These are phyloP conservation scores for Aspergillus funiculosus DNA, from an alignment of 495 filamentous ascomycete species.

Conservation along the genomic window DNA sequence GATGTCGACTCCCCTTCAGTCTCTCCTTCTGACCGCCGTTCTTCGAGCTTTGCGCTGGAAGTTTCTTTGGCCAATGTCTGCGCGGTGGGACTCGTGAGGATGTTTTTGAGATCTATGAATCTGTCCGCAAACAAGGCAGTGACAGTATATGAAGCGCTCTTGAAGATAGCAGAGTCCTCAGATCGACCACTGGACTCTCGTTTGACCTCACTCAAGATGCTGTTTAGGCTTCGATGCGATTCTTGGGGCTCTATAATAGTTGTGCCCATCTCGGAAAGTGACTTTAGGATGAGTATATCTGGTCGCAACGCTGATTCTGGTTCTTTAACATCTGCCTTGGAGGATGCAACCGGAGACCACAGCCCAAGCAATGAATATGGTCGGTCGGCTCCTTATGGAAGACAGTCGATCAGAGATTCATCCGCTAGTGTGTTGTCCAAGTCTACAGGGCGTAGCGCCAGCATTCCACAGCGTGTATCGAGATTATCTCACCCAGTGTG, in stretches of 20 bases:
- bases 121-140: conserved; percentile 34
- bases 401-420: conserved; percentile 22
- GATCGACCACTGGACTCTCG: conserved; percentile 57
- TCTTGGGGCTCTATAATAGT: conserved; percentile 66
- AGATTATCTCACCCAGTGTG: conserved; percentile 49
- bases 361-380: conserved; percentile 21
- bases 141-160: conserved; percentile 34
- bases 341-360: conserved; percentile 23
- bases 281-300: conserved; percentile 63
- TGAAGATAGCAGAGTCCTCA: conserved; percentile 35
- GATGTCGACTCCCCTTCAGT: conserved; percentile 16
- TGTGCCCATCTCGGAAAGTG: conserved; percentile 57
- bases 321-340: conserved; percentile 24
- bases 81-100: conserved; percentile 38
- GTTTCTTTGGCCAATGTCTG: conserved; percentile 40
- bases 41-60: conserved; percentile 33
- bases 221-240: conserved; percentile 81
- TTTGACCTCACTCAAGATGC: conserved; percentile 72
- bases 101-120: conserved; percentile 42
- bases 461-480: conserved; percentile 31
- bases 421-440: conserved; percentile 22
- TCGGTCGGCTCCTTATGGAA: conserved; percentile 19
- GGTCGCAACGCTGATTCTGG: conserved; percentile 54
- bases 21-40: conserved; percentile 26
- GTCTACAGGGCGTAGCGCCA: conserved; percentile 27